Percentiles rank a stretch among this genome's conserved stretches.
These are phyloP conservation scores for Tephrocybe sp. DNA, from an alignment of 768 basidiomycete genomes.

Conservation along the genomic window DNA sequence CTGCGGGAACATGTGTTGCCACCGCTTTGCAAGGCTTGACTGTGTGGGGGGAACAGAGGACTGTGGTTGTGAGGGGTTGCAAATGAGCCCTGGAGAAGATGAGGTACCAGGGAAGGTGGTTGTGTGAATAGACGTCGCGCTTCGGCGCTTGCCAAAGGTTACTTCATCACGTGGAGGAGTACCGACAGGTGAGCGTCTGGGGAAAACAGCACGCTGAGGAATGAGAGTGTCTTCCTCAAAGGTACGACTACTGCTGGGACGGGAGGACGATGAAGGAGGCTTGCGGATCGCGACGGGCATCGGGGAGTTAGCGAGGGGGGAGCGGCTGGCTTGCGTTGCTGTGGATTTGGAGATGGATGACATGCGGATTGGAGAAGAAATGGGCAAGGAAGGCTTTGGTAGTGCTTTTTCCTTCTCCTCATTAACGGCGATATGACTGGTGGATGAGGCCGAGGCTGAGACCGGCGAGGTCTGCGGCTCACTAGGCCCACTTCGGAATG, in stretches of 20 bases:
- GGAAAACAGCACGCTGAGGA: slow-evolving; percentile 45
- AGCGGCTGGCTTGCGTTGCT: slow-evolving; percentile 30
- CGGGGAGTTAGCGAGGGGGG: slow-evolving; percentile 36
- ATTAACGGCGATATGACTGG: slow-evolving; percentile 18
- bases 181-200: slow-evolving; percentile 61
- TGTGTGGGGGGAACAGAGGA: slow-evolving; percentile 59
- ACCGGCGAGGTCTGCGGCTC: slow-evolving; percentile 63
- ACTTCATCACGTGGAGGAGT: slow-evolving; percentile 73
- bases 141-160: slow-evolving; percentile 57
- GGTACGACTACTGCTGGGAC: slow-evolving; percentile 49
- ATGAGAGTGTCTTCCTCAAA: slow-evolving; percentile 57
- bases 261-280: slow-evolving; percentile 24
- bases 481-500: slow-evolving; percentile 63
- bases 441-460: slow-evolving; percentile 47
- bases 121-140: slow-evolving; percentile 35
- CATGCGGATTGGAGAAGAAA: slow-evolving; percentile 34
- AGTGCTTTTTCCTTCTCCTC: slow-evolving; percentile 13
- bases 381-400: slow-evolving; percentile 6
- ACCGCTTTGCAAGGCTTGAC: slow-evolving; percentile 77
- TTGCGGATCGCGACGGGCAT: slow-evolving; percentile 46
- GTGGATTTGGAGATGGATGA: slow-evolving; percentile 33
- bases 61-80: slow-evolving; percentile 71
- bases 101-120: slow-evolving; percentile 34
- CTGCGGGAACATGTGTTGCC: slow-evolving; percentile 84
- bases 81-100: slow-evolving; percentile 46